Evolutionary conservation across 768 basidiomycete species (phyloP).

Genomic region (Piloderma croceum): DNA sequence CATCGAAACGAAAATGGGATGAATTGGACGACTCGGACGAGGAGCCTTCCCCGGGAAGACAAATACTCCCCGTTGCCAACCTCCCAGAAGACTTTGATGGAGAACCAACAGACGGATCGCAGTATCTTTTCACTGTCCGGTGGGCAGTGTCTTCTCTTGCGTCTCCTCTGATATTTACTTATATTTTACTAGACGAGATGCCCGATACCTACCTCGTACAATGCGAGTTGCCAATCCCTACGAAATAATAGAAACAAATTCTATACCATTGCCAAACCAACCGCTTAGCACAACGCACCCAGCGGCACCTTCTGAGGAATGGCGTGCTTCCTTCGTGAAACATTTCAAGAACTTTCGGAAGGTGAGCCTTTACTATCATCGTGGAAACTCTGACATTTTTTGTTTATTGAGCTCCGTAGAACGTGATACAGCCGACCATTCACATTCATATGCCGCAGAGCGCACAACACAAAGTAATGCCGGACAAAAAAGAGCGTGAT

Average conservation of each 20-base stretch:
- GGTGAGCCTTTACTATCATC: too few species aligned
- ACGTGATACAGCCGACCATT: conserved; percentile 58
- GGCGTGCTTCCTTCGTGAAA: conserved; percentile 52
- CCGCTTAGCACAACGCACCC: conserved; percentile 23
- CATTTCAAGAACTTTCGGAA: conserved; percentile 64
- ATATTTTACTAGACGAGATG: conserved; percentile 55
- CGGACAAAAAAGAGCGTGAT: conserved; percentile 68
- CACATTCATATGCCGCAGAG: conserved; percentile 32
- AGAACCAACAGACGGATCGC: conserved; percentile 64
- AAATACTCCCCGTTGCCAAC: conserved; percentile 77
- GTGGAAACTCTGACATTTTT: neutral
- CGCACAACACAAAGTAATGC: conserved; percentile 38
- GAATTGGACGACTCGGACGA: conserved; percentile 51
- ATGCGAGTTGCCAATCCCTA: conserved; percentile 70
- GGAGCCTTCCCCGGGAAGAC: conserved; percentile 55
- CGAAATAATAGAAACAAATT: conserved; percentile 33
- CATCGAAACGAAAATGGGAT: conserved; percentile 58
- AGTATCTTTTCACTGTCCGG: conserved; percentile 82
- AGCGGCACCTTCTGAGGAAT: conserved; percentile 58
- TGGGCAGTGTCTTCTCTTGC: conserved; percentile 26
- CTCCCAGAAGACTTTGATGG: conserved; percentile 64
- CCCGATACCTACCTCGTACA: conserved; percentile 55
- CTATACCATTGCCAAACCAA: conserved; percentile 12
- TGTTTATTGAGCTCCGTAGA: conserved; percentile 37
- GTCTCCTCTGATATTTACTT: neutral